These are phyloP conservation scores for Acacia concinna DNA, from an alignment of 331 rosid genomes.

Conservation along the genomic window DNA sequence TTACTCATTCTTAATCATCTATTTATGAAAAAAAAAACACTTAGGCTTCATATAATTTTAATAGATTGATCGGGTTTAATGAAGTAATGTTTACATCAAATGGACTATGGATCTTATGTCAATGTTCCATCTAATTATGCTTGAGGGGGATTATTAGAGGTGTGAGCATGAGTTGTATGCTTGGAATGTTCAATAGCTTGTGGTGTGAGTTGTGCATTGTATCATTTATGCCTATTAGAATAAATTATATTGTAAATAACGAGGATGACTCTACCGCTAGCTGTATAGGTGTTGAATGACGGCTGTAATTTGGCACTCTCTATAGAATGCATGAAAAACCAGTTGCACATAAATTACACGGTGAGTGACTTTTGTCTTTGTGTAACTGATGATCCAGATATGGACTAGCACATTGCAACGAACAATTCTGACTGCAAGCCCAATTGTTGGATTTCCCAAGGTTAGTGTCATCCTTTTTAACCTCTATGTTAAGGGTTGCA, in stretches of 20 bases:
- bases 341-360: constrained; percentile 4
- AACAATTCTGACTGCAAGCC: constrained; percentile 86
- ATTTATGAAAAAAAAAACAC: background rate
- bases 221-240: background rate
- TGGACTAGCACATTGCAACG: constrained; percentile 99
- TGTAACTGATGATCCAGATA: constrained; percentile 55
- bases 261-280: background rate
- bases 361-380: constrained; percentile 26
- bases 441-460: constrained; percentile 91
- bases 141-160: background rate
- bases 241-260: background rate
- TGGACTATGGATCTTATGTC: background rate
- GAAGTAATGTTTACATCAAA: background rate
- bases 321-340: constrained; percentile 19
- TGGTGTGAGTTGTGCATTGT: background rate
- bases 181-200: background rate
- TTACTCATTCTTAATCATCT: background rate
- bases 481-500: background rate
- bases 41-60: background rate
- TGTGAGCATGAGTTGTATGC: background rate
- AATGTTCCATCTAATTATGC: background rate
- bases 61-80: background rate
- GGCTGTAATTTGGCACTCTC: background rate
- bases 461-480: constrained; percentile 42
- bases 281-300: background rate